These are phyloP conservation scores for Stephania yunnanensis DNA, from an alignment of 164 flowering plant species.

Conservation along the genomic window DNA sequence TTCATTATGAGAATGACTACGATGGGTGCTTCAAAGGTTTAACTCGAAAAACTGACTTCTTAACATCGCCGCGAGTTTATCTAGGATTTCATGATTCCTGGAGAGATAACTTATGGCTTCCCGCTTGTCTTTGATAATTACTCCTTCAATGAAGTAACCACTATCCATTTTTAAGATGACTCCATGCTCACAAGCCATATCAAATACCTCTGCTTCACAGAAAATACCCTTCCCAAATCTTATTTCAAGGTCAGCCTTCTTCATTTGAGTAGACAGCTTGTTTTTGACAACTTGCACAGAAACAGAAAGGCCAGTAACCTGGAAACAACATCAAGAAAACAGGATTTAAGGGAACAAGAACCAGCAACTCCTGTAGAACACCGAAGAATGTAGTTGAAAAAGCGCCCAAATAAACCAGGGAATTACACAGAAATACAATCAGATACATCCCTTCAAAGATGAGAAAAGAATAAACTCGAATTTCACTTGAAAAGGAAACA, in stretches of 20 bases:
- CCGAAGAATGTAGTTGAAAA: not conserved
- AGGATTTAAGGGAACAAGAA: not conserved
- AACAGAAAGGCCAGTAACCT: slow-evolving; percentile 62
- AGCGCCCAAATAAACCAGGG: not conserved
- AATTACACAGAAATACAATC: not conserved
- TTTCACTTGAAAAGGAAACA: not conserved
- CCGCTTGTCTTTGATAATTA: slow-evolving; percentile 31
- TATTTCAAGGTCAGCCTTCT: slow-evolving; percentile 57
- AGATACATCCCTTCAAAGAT: not conserved
- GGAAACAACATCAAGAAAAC: not conserved
- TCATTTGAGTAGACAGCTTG: slow-evolving; percentile 62
- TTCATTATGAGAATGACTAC: not conserved
- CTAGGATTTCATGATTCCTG: slow-evolving; percentile 38
- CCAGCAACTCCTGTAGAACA: not conserved
- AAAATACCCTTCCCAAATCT: slow-evolving; percentile 62
- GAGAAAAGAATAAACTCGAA: not conserved
- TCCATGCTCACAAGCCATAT: slow-evolving; percentile 70
- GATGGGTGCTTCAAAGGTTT: not conserved
- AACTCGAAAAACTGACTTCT: slow-evolving; percentile 41
- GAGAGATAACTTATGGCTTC: slow-evolving; percentile 53
- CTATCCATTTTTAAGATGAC: slow-evolving; percentile 43
- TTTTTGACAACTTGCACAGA: slow-evolving; percentile 74
- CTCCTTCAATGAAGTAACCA: slow-evolving; percentile 45
- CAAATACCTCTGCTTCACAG: slow-evolving; percentile 57
- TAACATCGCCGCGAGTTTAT: slow-evolving; percentile 30